Percentiles rank a stretch among this genome's conserved stretches.
phyloP scores from a whole-genome alignment of 208 protist species.

The Leishmania aethiopica region DNA sequence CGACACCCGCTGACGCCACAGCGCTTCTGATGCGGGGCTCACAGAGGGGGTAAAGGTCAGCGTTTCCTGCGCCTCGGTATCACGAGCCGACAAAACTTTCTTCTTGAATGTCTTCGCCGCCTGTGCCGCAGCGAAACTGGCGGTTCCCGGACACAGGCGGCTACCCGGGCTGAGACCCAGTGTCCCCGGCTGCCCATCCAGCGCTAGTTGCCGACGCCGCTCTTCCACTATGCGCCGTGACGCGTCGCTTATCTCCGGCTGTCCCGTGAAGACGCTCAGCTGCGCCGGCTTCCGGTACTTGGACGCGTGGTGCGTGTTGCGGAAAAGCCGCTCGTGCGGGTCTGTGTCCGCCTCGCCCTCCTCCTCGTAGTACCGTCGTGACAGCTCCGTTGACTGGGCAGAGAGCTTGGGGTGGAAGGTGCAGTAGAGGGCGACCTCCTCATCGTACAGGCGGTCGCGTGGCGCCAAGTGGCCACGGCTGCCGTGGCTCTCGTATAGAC shows the following conservation, averaged over 20 bases:
- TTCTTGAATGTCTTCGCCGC: slow-evolving; percentile 11
- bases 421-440: slow-evolving; percentile 38
- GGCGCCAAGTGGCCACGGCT: not conserved
- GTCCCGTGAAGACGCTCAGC: slow-evolving; percentile 3
- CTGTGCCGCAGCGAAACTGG: not conserved
- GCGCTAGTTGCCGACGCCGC: slow-evolving; percentile 30
- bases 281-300: slow-evolving; percentile 28
- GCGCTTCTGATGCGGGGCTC: slow-evolving; percentile 41
- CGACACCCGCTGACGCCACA: slow-evolving; percentile 58
- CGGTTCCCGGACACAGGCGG: slow-evolving; percentile 22
- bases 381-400: slow-evolving; percentile 44
- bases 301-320: slow-evolving; percentile 32
- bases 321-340: slow-evolving; percentile 59
- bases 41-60: slow-evolving; percentile 60
- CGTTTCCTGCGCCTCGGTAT: slow-evolving; percentile 33
- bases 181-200: slow-evolving; percentile 13
- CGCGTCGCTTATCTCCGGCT: slow-evolving; percentile 45
- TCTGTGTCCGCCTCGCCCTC: slow-evolving; percentile 16
- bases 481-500: slow-evolving; percentile 44
- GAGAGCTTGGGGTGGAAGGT: slow-evolving; percentile 62
- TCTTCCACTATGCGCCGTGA: slow-evolving; percentile 55
- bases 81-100: slow-evolving; percentile 39
- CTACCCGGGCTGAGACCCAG: slow-evolving; percentile 26
- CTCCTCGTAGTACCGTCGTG: slow-evolving; percentile 47
- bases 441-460: slow-evolving; percentile 28